phyloP scores from a whole-genome alignment of 805 yeast genomes.

The Pichia heedii region DNA sequence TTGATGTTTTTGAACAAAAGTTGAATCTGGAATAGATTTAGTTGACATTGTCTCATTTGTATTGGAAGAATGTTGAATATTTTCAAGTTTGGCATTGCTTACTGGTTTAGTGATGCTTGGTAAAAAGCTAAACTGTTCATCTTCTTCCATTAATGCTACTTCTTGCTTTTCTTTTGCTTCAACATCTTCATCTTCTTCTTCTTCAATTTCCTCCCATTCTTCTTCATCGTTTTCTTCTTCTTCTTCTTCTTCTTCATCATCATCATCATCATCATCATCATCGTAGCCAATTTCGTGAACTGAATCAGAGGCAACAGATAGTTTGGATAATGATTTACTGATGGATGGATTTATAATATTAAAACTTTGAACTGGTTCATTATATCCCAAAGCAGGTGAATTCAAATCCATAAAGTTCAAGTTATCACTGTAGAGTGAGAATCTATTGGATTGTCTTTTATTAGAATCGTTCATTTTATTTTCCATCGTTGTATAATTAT shows the following conservation, averaged over 20 bases:
- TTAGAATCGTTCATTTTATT: background rate
- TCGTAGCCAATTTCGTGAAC: constrained; percentile 24
- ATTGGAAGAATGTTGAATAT: background rate
- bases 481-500: background rate
- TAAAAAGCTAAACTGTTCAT: constrained; percentile 7
- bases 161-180: background rate
- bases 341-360: constrained; percentile 14
- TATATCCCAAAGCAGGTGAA: constrained; percentile 24
- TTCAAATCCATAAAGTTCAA: constrained; percentile 9
- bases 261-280: constrained; percentile 12
- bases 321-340: constrained; percentile 5
- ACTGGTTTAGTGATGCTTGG: constrained; percentile 5
- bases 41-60: background rate
- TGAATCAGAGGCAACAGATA: constrained; percentile 6
- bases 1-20: constrained; percentile 10
- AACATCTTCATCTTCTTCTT: constrained; percentile 17
- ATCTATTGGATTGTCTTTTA: constrained; percentile 4
- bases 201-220: constrained; percentile 20
- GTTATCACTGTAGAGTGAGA: constrained; percentile 20
- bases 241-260: background rate
- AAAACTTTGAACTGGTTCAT: constrained; percentile 20
- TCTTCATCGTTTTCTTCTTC: background rate
- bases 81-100: background rate
- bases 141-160: background rate
- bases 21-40: background rate